Percentiles rank a stretch among this genome's conserved stretches.
These are phyloP conservation scores for Penicillium robsamsonii DNA, from an alignment of 495 filamentous ascomycete species.

Conservation along the genomic window DNA sequence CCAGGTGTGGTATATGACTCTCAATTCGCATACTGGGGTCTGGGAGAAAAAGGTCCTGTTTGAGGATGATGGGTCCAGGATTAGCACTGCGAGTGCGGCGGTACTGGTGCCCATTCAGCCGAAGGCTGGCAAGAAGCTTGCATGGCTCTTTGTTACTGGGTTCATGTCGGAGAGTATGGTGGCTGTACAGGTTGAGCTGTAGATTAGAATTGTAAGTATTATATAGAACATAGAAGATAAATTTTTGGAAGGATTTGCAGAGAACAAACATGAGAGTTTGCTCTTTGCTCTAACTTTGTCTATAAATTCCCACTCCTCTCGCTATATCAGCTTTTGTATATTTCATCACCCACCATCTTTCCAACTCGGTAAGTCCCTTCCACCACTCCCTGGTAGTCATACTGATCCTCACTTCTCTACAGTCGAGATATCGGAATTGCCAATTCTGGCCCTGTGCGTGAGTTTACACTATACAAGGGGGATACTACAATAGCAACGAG, in stretches of 20 bases:
- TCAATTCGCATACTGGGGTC: conserved; percentile 12
- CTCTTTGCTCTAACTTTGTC: background rate
- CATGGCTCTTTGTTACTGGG: conserved; percentile 59
- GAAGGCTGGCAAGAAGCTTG: conserved; percentile 39
- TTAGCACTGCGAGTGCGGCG: conserved; percentile 52
- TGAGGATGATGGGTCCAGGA: conserved; percentile 54
- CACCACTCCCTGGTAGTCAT: too few relatives aligned
- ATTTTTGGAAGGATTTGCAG: too few relatives aligned
- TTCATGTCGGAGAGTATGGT: conserved; percentile 53
- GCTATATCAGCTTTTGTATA: background rate
- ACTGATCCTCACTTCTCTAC: background rate
- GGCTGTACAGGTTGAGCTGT: conserved; percentile 55
- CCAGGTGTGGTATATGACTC: conserved; percentile 49
- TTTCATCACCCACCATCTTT: background rate
- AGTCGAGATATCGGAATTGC: background rate
- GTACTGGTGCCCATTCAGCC: conserved; percentile 53
- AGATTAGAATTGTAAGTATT: background rate
- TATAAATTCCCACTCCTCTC: background rate
- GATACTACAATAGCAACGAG: too few relatives aligned
- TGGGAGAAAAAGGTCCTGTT: conserved; percentile 53
- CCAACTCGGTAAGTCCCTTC: too few relatives aligned
- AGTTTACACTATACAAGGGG: background rate
- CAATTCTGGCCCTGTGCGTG: background rate
- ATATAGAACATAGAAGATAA: too few relatives aligned
- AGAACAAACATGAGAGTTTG: background rate